phyloP scores from a whole-genome alignment of 2,329 filamentous ascomycete species.

The Coniochaeta ligniaria region DNA sequence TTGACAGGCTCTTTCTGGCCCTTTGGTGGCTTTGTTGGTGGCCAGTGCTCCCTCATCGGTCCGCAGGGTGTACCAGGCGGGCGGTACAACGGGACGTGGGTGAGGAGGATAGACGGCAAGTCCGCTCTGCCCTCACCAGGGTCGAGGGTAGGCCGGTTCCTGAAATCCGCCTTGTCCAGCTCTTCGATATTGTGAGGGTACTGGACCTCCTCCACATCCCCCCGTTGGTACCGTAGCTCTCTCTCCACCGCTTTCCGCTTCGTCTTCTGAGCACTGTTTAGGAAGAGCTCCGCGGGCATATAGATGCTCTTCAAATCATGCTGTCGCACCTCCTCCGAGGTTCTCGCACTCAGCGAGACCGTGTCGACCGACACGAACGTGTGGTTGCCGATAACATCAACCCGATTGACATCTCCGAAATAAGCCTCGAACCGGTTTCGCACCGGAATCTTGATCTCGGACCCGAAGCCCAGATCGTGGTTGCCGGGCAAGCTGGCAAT shows the following conservation, averaged over 20 bases:
- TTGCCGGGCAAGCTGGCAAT: constrained; percentile 87
- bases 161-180: constrained; percentile 37
- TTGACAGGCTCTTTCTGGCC: constrained; percentile 45
- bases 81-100: constrained; percentile 85
- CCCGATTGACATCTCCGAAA: constrained; percentile 85
- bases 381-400: constrained; percentile 91
- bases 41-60: constrained; percentile 75
- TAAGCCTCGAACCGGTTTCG: constrained; percentile 78
- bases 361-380: constrained; percentile 89
- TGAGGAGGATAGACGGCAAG: constrained; percentile 81
- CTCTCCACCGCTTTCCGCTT: constrained; percentile 64
- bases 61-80: constrained; percentile 80
- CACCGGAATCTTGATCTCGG: constrained; percentile 72
- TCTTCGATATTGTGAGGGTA: constrained; percentile 56
- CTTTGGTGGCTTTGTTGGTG: constrained; percentile 56
- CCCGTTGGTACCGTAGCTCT: constrained; percentile 60
- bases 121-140: constrained; percentile 43
- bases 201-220: constrained; percentile 45
- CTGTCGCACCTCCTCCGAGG: constrained; percentile 41
- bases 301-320: constrained; percentile 59
- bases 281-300: constrained; percentile 67
- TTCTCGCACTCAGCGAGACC: constrained; percentile 73
- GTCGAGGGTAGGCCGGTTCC: constrained; percentile 29
- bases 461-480: constrained; percentile 88
- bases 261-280: constrained; percentile 55